phyloP scores from a whole-genome alignment of 345 rosid genomes.

The Eucalyptus fibrosa region DNA sequence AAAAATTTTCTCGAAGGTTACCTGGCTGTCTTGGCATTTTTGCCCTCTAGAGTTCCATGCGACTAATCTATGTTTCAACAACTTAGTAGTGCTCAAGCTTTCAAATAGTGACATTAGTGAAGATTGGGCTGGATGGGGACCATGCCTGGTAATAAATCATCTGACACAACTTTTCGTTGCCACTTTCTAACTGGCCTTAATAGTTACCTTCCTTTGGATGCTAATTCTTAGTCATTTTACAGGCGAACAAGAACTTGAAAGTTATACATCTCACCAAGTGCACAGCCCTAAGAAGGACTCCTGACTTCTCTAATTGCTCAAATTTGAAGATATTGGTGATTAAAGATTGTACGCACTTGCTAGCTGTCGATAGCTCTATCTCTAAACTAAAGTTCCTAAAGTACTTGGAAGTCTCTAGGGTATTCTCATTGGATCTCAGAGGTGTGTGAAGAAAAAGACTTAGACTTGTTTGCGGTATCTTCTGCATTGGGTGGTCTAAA shows the following conservation, averaged over 20 bases:
- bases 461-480: not conserved
- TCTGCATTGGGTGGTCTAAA: not conserved
- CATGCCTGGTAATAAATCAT: not conserved
- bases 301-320: not conserved
- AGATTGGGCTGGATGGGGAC: not conserved
- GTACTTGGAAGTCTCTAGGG: not conserved
- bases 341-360: not conserved
- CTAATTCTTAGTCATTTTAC: not conserved
- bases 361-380: not conserved
- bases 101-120: not conserved
- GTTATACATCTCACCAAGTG: not conserved
- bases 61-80: not conserved
- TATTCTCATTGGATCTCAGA: not conserved
- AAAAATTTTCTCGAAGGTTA: not conserved
- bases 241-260: not conserved
- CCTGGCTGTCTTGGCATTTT: not conserved
- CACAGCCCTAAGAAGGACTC: not conserved
- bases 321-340: not conserved
- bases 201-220: not conserved
- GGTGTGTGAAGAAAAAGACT: not conserved
- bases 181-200: not conserved
- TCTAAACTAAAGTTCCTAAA: not conserved
- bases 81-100: not conserved
- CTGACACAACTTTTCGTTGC: accelerated
- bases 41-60: not conserved